Evolutionary conservation across 176 grass and related monocot species (phyloP), one percentile per base, ranked within the genome.

Genomic region (Dactylis glomerata): DNA sequence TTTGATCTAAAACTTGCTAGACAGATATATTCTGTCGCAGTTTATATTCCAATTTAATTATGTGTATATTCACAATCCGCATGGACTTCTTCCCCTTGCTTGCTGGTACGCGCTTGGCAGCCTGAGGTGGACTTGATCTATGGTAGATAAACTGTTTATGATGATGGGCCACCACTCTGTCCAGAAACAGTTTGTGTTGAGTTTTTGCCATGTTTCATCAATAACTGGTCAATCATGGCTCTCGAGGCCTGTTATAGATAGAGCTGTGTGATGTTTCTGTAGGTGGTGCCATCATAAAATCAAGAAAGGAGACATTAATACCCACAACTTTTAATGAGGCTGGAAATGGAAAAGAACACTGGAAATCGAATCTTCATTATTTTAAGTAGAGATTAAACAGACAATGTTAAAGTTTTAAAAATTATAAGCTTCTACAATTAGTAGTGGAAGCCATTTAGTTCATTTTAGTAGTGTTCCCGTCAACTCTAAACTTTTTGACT

Each of bases 191-290:
- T 69, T 81, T 31, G 13, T 78, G 16, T 56, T 54, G 24, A 30
- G 9, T 88, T 71, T 76, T 50, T 44, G n/a, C 8, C 52, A n/a
- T 42, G 63, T 26, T 77, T 20, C 41, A 70, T 71, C 51, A 73
- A 73, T 82, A 86, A 82, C 54, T 82, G 42, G 15, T n/a, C 13
- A 88, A 78, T 52, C 74, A 83, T 79, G 40, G 77, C 11, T 38
- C 15, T 72, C 13, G 5, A 62, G 38, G 40, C 17, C 52, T 51
- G 38, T 61, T 77, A 52, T 71, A 23, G 46, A 3, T 51, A 78
- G 12, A n/a, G 0, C 41, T 44, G 0, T 77, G 26, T 70, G n/a
- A 81, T 54, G 76, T 76, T 86, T 46, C 24, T 85, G 30, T 82
- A 77, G 40, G 38, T 32, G 61, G 77, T 86, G 70, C 71, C 30